Conservation (phyloP, 345 rosid genomes). For the Litchi chinensis region DNA sequence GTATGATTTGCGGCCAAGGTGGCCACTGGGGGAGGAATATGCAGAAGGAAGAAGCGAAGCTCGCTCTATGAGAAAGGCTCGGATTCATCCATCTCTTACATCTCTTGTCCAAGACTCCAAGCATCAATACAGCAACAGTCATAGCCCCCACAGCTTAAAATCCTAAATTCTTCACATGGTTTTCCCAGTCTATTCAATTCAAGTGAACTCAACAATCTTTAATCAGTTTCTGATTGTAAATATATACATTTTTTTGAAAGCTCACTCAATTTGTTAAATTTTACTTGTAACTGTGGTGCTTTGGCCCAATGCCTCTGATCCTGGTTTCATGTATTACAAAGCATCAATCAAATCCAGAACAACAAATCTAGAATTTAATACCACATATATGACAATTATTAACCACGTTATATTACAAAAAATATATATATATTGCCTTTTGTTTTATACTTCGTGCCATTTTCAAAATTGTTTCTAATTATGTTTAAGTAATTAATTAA, state of each 20-base stretch:
- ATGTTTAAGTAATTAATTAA: too few relatives aligned
- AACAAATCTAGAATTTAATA: too few relatives aligned
- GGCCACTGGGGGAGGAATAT: conserved; percentile 91
- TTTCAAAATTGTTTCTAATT: not conserved
- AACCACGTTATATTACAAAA: too few relatives aligned
- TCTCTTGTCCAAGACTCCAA: conserved; percentile 50
- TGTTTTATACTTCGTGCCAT: not conserved
- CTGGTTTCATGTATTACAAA: not conserved
- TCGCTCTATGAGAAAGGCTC: conserved; percentile 72
- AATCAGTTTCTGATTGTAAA: not conserved
- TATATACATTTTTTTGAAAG: too few relatives aligned
- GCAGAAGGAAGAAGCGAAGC: conserved; percentile 82
- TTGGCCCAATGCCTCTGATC: not conserved
- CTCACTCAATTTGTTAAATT: not conserved
- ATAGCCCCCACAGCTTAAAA: conserved; percentile 4
- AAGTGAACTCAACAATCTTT: not conserved
- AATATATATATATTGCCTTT: too few relatives aligned
- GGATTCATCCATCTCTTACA: conserved; percentile 88
- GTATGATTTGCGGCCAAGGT: conserved; percentile 91
- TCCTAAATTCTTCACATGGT: not conserved
- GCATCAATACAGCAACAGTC: conserved; percentile 37
- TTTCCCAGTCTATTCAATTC: not conserved
- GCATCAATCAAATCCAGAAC: too few relatives aligned
- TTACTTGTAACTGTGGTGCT: not conserved
- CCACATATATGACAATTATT: too few relatives aligned